These are phyloP conservation scores for Teratosphaeriaceae sp. DNA, from an alignment of 2,329 filamentous ascomycete species.

Conservation along the genomic window DNA sequence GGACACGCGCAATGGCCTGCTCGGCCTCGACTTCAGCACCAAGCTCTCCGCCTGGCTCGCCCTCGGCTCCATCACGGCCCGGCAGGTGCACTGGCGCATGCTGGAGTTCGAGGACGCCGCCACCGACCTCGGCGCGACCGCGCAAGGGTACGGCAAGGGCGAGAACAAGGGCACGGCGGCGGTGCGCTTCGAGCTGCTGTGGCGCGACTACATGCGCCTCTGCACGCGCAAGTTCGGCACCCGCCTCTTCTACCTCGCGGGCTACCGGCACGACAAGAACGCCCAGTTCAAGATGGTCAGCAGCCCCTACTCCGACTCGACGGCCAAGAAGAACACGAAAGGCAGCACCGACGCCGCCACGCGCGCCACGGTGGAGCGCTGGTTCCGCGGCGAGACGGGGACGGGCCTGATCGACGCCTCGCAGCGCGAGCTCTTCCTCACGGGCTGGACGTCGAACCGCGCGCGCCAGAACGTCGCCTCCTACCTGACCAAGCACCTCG, in stretches of 20 bases:
- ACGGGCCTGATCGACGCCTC: slow-evolving; percentile 72
- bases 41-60: slow-evolving; percentile 70
- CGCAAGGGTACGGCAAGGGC: slow-evolving; percentile 57
- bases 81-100: slow-evolving; percentile 64
- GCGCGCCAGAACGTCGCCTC: slow-evolving; percentile 70
- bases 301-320: slow-evolving; percentile 24
- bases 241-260: slow-evolving; percentile 58
- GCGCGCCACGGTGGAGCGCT: slow-evolving; percentile 43
- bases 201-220: slow-evolving; percentile 76
- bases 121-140: slow-evolving; percentile 32
- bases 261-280: slow-evolving; percentile 49
- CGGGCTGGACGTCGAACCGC: slow-evolving; percentile 72
- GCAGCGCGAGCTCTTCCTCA: slow-evolving; percentile 65
- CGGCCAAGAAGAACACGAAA: slow-evolving; percentile 35
- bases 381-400: slow-evolving; percentile 63
- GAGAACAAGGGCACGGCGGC: slow-evolving; percentile 65
- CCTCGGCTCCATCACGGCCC: slow-evolving; percentile 64
- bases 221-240: slow-evolving; percentile 63
- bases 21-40: slow-evolving; percentile 66
- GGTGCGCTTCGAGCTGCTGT: slow-evolving; percentile 67
- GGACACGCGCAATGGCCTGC: slow-evolving; percentile 62
- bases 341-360: slow-evolving; percentile 38
- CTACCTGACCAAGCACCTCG: slow-evolving; percentile 65
- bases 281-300: slow-evolving; percentile 30
- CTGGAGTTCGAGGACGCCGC: slow-evolving; percentile 62